A percentile compares a stretch with the other conserved stretches of the same genome.
phyloP scores from a whole-genome alignment of 2,329 filamentous ascomycete genomes.

The Diaporthe sp. region DNA sequence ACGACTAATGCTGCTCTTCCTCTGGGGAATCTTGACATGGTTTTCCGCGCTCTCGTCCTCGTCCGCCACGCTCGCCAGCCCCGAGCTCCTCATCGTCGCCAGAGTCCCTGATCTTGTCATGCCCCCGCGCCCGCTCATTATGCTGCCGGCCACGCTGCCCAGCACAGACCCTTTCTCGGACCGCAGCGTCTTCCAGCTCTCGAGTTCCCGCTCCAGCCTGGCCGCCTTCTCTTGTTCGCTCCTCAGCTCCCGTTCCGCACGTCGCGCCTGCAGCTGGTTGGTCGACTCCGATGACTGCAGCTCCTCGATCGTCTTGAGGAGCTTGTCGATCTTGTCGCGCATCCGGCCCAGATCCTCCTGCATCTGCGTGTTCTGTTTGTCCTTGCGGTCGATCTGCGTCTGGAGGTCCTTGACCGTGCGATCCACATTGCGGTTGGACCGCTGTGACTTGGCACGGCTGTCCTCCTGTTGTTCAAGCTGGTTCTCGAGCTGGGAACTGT shows the following conservation, averaged over 20 bases:
- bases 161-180: conserved; percentile 68
- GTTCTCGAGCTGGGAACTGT: conserved; percentile 78
- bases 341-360: conserved; percentile 87
- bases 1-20: conserved; percentile 76
- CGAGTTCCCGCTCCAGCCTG: conserved; percentile 88
- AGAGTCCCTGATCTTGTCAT: conserved; percentile 48
- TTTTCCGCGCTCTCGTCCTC: conserved; percentile 54
- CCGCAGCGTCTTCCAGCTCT: conserved; percentile 84
- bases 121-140: conserved; percentile 46
- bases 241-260: conserved; percentile 89
- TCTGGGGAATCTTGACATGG: conserved; percentile 70
- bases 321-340: conserved; percentile 91
- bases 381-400: conserved; percentile 90
- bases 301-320: conserved; percentile 93
- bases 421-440: conserved; percentile 92
- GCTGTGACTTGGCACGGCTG: conserved; percentile 83
- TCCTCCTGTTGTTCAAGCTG: conserved; percentile 88
- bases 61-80: conserved; percentile 51
- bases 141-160: conserved; percentile 44
- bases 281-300: conserved; percentile 89
- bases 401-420: conserved; percentile 94
- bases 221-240: conserved; percentile 88
- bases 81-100: conserved; percentile 61
- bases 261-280: conserved; percentile 83
- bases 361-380: conserved; percentile 86